Conservation (phyloP, 495 filamentous ascomycete genomes). For the Pseudevernia furfuracea region DNA sequence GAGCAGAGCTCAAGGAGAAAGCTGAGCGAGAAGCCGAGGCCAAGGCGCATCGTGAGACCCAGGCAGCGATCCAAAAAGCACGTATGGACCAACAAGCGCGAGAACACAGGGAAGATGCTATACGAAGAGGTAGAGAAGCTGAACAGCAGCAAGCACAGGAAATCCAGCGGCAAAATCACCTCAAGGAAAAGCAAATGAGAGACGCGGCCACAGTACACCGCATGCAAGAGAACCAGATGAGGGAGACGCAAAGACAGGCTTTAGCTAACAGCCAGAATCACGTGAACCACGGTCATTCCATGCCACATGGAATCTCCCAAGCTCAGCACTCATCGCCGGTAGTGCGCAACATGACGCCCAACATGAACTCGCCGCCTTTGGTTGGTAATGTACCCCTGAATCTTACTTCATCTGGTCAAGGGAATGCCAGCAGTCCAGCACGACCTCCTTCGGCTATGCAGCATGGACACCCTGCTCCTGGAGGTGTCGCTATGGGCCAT, state of each 20-base stretch:
- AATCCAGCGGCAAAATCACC: conserved; percentile 3
- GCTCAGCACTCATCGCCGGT: conserved; percentile 70
- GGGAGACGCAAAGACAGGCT: conserved; percentile 24
- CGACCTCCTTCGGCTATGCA: conserved; percentile 71
- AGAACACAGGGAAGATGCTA: conserved; percentile 26
- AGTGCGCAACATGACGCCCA: conserved; percentile 70
- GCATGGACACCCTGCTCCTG: conserved; percentile 54
- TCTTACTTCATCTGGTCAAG: conserved; percentile 65
- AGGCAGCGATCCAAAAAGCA: conserved; percentile 34
- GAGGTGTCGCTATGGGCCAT: conserved; percentile 60
- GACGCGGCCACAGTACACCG: not conserved
- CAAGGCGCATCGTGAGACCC: conserved; percentile 49
- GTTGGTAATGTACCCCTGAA: conserved; percentile 64
- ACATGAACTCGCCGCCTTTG: conserved; percentile 68
- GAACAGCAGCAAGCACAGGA: conserved; percentile 14
- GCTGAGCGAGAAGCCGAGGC: conserved; percentile 54
- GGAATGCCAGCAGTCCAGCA: conserved; percentile 65
- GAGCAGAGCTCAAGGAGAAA: conserved; percentile 65
- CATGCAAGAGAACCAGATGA: conserved; percentile 14
- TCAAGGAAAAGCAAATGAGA: conserved; percentile 6
- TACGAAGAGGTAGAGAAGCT: conserved; percentile 30
- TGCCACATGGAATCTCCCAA: conserved; percentile 49
- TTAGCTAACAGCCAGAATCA: conserved; percentile 42
- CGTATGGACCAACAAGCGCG: conserved; percentile 24
- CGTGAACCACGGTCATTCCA: conserved; percentile 31